Conservation (phyloP, 78 protist species). For the Anaeramoeba ignava region DNA sequence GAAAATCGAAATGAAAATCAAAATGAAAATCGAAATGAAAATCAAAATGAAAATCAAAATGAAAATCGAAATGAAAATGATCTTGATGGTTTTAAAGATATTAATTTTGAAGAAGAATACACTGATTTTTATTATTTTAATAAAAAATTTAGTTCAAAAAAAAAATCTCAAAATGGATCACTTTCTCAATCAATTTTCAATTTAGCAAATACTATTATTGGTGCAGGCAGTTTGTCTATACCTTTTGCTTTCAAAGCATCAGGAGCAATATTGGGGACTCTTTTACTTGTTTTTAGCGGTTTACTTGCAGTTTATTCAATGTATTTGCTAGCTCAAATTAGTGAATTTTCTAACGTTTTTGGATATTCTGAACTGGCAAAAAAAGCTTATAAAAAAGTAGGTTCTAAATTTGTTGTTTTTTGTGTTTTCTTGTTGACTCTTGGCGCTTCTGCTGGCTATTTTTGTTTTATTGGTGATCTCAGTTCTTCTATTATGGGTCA, state of each 20-base stretch:
- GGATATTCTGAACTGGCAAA: not conserved
- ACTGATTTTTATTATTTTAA: too few relatives aligned
- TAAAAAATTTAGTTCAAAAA: too few relatives aligned
- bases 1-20: too few relatives aligned
- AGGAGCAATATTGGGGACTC: not conserved
- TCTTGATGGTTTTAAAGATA: too few relatives aligned
- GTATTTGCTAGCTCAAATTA: not conserved
- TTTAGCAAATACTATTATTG: not conserved
- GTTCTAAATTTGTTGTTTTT: not conserved
- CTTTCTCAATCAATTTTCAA: not conserved
- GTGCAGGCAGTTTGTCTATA: not conserved
- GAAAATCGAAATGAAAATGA: too few relatives aligned
- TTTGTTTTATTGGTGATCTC: not conserved
- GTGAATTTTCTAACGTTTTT: not conserved
- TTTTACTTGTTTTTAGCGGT: not conserved
- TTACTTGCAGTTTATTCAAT: not conserved
- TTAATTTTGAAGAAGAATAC: too few relatives aligned
- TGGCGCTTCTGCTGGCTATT: not conserved
- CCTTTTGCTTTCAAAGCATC: not conserved
- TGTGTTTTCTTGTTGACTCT: not conserved
- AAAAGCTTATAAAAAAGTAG: not conserved
- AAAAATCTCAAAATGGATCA: too few relatives aligned
- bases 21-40: too few relatives aligned
- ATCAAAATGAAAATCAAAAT: too few relatives aligned
- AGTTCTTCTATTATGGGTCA: not conserved